Conservation (phyloP, 805 yeast genomes). For the Torulaspora indica region DNA sequence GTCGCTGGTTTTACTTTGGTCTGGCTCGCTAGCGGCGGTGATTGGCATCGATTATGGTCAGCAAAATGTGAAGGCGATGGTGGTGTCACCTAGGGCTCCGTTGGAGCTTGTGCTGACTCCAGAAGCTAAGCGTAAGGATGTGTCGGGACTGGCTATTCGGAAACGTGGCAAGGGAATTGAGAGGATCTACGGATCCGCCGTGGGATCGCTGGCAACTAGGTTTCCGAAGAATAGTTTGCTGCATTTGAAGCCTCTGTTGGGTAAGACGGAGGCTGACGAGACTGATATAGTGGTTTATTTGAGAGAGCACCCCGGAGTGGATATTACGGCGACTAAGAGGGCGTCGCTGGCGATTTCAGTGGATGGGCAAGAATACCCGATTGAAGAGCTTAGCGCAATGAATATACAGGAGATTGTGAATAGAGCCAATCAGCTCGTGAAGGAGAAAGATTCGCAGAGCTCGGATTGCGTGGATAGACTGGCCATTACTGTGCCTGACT, state of each 20-base stretch:
- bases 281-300: constrained; percentile 45
- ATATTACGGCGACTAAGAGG: constrained; percentile 43
- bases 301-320: constrained; percentile 56
- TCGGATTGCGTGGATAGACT: constrained; percentile 51
- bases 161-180: constrained; percentile 48
- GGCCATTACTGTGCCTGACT: constrained; percentile 75
- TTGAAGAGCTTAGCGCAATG: constrained; percentile 88
- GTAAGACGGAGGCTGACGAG: constrained; percentile 48
- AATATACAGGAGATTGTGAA: constrained; percentile 55
- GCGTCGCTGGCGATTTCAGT: constrained; percentile 53
- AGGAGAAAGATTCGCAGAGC: constrained; percentile 48
- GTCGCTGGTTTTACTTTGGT: constrained; percentile 17
- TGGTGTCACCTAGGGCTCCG: constrained; percentile 86
- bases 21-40: constrained; percentile 48
- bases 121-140: constrained; percentile 88
- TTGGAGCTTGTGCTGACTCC: constrained; percentile 84
- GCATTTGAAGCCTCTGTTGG: constrained; percentile 67
- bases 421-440: constrained; percentile 61
- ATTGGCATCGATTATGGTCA: constrained; percentile 88
- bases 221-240: constrained; percentile 67
- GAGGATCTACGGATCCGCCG: constrained; percentile 74
- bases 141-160: constrained; percentile 68
- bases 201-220: constrained; percentile 62
- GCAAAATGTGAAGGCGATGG: constrained; percentile 77
- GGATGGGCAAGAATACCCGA: constrained; percentile 46